These are phyloP conservation scores for Leccinum angustisporum DNA, from an alignment of 1,284 basidiomycete species.

Conservation along the genomic window DNA sequence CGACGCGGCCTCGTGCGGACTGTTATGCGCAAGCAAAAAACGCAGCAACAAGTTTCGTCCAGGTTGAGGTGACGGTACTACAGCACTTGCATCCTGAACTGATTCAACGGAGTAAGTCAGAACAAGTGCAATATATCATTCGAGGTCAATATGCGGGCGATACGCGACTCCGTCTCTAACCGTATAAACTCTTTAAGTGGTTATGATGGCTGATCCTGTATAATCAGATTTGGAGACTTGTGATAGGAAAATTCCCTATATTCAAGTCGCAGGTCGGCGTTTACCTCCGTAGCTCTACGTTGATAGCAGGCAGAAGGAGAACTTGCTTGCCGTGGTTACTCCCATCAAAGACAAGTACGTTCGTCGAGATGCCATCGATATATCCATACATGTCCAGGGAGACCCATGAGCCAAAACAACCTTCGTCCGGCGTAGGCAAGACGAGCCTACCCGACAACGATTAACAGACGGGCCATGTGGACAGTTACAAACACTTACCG, in stretches of 20 bases:
- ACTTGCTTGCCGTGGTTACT: background rate
- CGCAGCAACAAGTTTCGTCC: background rate
- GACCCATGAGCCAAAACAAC: slow-evolving; percentile 23
- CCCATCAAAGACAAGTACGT: slow-evolving; percentile 15
- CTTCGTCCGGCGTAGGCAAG: slow-evolving; percentile 15
- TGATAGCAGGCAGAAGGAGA: slow-evolving; percentile 19
- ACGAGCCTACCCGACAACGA: slow-evolving; percentile 8
- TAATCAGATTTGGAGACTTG: background rate
- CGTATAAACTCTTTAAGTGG: too few relatives aligned
- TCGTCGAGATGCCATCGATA: slow-evolving; percentile 26
- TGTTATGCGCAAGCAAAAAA: background rate
- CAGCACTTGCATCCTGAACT: background rate
- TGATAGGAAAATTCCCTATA: background rate
- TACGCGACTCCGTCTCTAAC: background rate
- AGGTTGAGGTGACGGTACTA: background rate
- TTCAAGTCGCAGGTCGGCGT: background rate
- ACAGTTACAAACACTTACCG: slow-evolving; percentile 7
- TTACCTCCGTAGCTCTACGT: slow-evolving; percentile 10
- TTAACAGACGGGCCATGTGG: background rate
- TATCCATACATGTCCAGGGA: slow-evolving; percentile 26
- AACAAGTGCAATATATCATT: background rate
- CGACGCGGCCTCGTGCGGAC: background rate
- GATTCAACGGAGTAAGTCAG: background rate
- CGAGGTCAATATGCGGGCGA: background rate
- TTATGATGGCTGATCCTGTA: background rate